phyloP scores from a whole-genome alignment of 208 protist species.

The Crithidia acanthocephali region DNA sequence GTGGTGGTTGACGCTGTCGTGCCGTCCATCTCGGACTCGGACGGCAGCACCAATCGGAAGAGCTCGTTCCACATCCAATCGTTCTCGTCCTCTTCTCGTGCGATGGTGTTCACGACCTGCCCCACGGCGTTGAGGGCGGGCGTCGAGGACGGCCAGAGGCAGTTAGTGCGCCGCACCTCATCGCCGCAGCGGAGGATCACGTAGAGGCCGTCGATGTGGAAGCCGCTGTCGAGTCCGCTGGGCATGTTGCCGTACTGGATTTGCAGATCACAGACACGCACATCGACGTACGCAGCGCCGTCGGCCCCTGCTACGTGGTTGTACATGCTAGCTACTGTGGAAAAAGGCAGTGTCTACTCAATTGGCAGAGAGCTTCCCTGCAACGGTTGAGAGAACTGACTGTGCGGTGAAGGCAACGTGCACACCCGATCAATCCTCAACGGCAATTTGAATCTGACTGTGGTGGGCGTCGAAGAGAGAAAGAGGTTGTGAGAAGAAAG shows the following conservation, averaged over 20 bases:
- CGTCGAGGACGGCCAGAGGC: constrained; percentile 25
- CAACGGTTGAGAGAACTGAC: too few species aligned
- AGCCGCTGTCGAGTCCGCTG: constrained; percentile 30
- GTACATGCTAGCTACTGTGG: not conserved
- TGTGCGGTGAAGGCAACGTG: too few species aligned
- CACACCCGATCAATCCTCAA: too few species aligned
- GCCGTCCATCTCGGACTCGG: not conserved
- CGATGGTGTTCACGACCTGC: not conserved
- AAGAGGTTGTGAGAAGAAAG: too few species aligned
- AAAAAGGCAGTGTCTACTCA: too few species aligned
- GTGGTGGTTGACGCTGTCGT: not conserved
- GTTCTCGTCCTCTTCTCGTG: constrained; percentile 8
- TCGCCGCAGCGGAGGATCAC: constrained; percentile 53
- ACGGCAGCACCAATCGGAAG: constrained; percentile 31
- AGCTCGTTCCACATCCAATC: constrained; percentile 56
- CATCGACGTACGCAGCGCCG: constrained; percentile 21
- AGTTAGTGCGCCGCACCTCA: constrained; percentile 47
- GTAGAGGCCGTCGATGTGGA: constrained; percentile 64
- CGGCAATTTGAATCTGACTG: too few species aligned
- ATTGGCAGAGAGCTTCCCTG: too few species aligned
- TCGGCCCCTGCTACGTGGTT: not conserved
- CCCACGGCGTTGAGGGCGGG: too few species aligned
- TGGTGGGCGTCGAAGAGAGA: too few species aligned
- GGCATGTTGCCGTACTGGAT: constrained; percentile 22
- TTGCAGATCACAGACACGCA: constrained; percentile 54